Conservation (phyloP, 192 early-diverging fungal genomes). For the Entomortierella parvispora region DNA sequence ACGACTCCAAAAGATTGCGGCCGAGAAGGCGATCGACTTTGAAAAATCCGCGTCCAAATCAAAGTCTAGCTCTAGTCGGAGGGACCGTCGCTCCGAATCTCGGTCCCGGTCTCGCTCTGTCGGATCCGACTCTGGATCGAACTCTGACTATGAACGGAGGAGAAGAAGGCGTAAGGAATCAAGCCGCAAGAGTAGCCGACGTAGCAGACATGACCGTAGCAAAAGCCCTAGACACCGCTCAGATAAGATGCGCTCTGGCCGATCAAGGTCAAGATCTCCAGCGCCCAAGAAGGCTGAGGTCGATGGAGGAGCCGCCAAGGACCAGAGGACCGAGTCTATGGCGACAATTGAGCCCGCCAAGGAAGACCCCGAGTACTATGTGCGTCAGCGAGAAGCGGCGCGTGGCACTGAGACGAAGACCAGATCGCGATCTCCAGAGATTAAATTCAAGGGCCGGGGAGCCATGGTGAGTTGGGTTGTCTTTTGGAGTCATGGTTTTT, state of each 20-base stretch:
- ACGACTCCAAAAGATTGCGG: slow-evolving; percentile 5
- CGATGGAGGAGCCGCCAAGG: slow-evolving; percentile 15
- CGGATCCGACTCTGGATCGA: slow-evolving; percentile 4
- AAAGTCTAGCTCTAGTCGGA: slow-evolving; percentile 10
- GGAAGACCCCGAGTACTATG: slow-evolving; percentile 5
- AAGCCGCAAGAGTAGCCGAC: slow-evolving; percentile 4
- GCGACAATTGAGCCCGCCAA: slow-evolving; percentile 16
- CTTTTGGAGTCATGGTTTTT: not conserved
- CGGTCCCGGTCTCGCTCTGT: slow-evolving; percentile 35
- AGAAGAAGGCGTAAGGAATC: not conserved
- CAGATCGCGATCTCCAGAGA: slow-evolving; percentile 47
- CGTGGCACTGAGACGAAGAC: slow-evolving; percentile 10
- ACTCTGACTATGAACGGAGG: not conserved
- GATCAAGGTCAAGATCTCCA: slow-evolving; percentile 1
- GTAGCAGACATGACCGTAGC: slow-evolving; percentile 5
- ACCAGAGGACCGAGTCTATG: slow-evolving; percentile 41
- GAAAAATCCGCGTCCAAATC: slow-evolving; percentile 7
- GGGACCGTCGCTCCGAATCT: slow-evolving; percentile 1
- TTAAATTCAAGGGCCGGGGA: slow-evolving; percentile 67
- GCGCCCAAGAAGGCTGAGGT: not conserved
- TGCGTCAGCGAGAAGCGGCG: not conserved
- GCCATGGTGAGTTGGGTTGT: slow-evolving; percentile 52
- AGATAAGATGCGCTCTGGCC: slow-evolving; percentile 5
- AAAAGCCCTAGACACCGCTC: slow-evolving; percentile 8
- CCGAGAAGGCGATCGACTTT: not conserved